Conservation (phyloP, 805 yeast species). For the Kodamaea lidongshanica region DNA sequence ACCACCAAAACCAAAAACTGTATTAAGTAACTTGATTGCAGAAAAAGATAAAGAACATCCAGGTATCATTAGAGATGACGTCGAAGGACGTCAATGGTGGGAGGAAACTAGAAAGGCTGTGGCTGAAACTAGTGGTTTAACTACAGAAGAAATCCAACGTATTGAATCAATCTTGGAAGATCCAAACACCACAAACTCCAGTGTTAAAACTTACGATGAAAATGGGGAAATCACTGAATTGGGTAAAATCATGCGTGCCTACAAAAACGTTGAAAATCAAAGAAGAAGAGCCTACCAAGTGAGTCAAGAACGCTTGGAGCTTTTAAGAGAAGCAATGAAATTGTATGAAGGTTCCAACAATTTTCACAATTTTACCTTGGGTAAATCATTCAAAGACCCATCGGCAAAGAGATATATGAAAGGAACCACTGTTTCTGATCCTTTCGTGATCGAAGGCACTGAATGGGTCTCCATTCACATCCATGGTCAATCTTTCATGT, state of each 20-base stretch:
- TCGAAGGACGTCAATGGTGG: slow-evolving; percentile 78
- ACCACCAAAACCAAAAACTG: slow-evolving; percentile 79
- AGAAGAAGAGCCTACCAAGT: slow-evolving; percentile 67
- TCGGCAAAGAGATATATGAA: slow-evolving; percentile 83
- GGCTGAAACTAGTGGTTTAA: slow-evolving; percentile 33
- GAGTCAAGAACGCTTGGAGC: slow-evolving; percentile 51
- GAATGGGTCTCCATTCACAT: slow-evolving; percentile 96
- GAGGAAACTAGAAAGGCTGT: slow-evolving; percentile 34
- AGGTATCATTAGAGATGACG: slow-evolving; percentile 53
- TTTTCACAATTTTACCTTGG: slow-evolving; percentile 82
- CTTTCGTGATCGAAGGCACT: slow-evolving; percentile 85
- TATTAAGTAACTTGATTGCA: slow-evolving; percentile 54
- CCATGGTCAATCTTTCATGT: slow-evolving; percentile 97
- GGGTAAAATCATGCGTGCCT: slow-evolving; percentile 41
- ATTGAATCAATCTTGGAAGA: slow-evolving; percentile 12
- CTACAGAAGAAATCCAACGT: slow-evolving; percentile 21
- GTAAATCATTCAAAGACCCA: slow-evolving; percentile 77
- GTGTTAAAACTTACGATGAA: slow-evolving; percentile 27
- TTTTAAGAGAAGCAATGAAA: slow-evolving; percentile 62
- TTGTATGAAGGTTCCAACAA: slow-evolving; percentile 83
- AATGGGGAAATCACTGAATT: slow-evolving; percentile 32
- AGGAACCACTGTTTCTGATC: slow-evolving; percentile 70
- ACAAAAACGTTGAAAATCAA: slow-evolving; percentile 58
- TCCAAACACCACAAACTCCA: slow-evolving; percentile 10
- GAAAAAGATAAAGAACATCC: slow-evolving; percentile 50